Evolutionary conservation across 228 moss, liverwort and hornwort genomes (phyloP).

Genomic region (Sphagnum magellanicum): DNA sequence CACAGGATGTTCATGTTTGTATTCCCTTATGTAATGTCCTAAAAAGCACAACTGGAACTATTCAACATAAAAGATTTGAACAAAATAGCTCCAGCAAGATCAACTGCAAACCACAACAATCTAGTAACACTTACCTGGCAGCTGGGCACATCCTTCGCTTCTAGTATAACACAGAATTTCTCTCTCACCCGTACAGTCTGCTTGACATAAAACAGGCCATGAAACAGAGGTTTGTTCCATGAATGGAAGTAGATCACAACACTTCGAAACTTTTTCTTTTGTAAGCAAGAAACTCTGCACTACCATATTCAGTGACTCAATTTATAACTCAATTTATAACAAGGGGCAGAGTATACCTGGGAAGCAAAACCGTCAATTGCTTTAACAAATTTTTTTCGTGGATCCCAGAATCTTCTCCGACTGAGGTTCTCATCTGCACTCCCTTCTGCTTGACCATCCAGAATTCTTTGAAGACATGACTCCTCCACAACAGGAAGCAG

Average conservation of each 20-base stretch:
- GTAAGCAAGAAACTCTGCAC: too few relatives aligned
- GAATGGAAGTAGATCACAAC: not conserved
- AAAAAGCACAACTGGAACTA: too few relatives aligned
- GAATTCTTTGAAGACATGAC: slow-evolving; percentile 12
- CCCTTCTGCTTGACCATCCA: slow-evolving; percentile 12
- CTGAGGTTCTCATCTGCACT: not conserved
- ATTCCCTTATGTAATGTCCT: too few relatives aligned
- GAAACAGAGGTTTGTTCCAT: too few relatives aligned
- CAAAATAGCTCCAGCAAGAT: too few relatives aligned
- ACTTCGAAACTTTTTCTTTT: too few relatives aligned
- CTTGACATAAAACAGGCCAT: not conserved
- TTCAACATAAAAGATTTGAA: too few relatives aligned
- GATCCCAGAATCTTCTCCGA: slow-evolving; percentile 7
- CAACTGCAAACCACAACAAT: too few relatives aligned
- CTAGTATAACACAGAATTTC: slow-evolving; percentile 24
- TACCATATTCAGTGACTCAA: too few relatives aligned
- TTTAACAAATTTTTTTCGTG: slow-evolving; percentile 10
- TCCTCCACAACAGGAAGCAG: slow-evolving; percentile 68
- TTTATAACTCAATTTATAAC: too few relatives aligned
- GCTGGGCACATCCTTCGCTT: slow-evolving; percentile 29
- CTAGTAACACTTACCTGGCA: slow-evolving; percentile 32
- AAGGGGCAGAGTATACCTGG: slow-evolving; percentile 2
- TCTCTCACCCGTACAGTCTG: slow-evolving; percentile 51
- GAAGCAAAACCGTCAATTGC: slow-evolving; percentile 4
- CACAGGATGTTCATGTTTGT: too few relatives aligned